Evolutionary conservation across 169 alveolate species (phyloP), one percentile per base, ranked within the genome.

Genomic region (Babesia ovata): DNA sequence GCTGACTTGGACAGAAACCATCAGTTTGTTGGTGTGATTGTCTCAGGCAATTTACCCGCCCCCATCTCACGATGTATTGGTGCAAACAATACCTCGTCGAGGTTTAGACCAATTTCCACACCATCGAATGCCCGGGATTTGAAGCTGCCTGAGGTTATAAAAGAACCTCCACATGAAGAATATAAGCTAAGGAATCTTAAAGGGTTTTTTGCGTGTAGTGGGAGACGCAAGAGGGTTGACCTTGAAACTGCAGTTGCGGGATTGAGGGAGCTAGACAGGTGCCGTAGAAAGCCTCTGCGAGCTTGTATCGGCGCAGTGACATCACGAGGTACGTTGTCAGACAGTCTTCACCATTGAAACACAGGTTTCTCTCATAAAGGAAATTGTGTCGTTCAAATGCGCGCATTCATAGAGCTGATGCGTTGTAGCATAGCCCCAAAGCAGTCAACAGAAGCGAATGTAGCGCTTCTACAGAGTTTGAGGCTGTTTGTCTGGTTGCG

Each of bases 111-210:
- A 14, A 16, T n/a, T 12, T 9, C 65, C 12, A 2, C 48, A 1
- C 11, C 14, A 14, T 12, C 29, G n/a, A 29, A 33, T 50, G 36
- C 33, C 42, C 69, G 21, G 29, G 53, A 26, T 21, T 13, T 59
- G 1, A 44, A 17, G n/a, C 39, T 33, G 11, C 77, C 77, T 0
- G 53, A 56, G 21, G 44, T 49, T 1, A 13, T 81, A 14, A 44
- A 36, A 28, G 88, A 81, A 58, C 88, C 84, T 28, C 44, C 39
- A 14, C 88, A 81, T 53, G 63, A 54, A 8, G 84, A 81, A 22
- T 81, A 71, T 46, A 71, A 72, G 70, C 63, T 74, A 60, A 10
- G 62, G 19, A 81, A 71, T 19, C 48, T 81, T 36, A 81, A 81
- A 44, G 44, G 39, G 29, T 58, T 70, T 17, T 56, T 58, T 33